Conservation (phyloP, 2,329 filamentous ascomycete species). For the Zarea fungicola region DNA sequence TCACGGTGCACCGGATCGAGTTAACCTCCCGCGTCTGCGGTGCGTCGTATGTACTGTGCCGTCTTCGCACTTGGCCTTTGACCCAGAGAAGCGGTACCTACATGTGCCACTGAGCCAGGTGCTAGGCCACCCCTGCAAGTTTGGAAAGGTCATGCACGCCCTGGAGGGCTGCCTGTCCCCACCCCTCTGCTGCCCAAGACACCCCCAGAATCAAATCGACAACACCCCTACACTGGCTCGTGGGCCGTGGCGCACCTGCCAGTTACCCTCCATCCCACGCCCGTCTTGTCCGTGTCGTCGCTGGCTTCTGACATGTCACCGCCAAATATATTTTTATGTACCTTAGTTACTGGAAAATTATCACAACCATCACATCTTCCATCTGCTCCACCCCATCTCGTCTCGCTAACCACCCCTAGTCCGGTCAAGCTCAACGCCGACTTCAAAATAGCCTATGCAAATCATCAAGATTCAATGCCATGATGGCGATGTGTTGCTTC, state of each 20-base stretch:
- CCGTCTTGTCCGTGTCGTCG: background rate
- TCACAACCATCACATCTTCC: background rate
- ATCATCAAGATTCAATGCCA: too few species aligned
- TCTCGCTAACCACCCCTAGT: conserved; percentile 1
- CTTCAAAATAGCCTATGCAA: too few species aligned
- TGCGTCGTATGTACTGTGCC: background rate
- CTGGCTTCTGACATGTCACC: background rate
- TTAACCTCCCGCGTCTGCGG: background rate
- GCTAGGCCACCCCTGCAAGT: background rate
- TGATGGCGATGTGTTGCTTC: background rate
- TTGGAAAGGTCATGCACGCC: conserved; percentile 3
- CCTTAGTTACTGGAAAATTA: too few species aligned
- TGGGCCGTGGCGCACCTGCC: background rate
- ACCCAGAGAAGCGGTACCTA: conserved; percentile 6
- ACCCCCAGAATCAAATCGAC: background rate
- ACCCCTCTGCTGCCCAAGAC: too few species aligned
- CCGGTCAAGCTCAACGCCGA: background rate
- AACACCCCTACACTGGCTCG: background rate
- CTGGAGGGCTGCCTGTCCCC: too few species aligned
- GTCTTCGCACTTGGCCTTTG: background rate
- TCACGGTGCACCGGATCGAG: conserved; percentile 4
- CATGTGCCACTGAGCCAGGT: background rate
- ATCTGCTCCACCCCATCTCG: background rate
- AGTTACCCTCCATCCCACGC: background rate
- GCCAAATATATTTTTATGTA: too few species aligned